Evolutionary conservation across 164 flowering plant genomes (phyloP).

Genomic region (Magnolia officinalis): DNA sequence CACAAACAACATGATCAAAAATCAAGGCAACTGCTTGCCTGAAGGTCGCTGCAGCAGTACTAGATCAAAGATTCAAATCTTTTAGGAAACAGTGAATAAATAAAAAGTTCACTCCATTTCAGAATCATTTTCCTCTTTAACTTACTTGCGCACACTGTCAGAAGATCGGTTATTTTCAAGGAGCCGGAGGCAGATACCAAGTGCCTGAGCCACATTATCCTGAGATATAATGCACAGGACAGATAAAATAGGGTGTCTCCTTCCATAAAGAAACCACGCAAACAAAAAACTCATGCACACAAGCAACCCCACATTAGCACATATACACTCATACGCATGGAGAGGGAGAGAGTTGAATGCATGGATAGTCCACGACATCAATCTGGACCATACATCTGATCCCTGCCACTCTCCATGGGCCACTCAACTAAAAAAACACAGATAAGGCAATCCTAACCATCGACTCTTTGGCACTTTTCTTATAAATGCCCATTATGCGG

Average conservation of each 20-base stretch:
- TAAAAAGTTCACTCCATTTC: neutral
- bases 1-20: constrained; percentile 76
- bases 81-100: neutral
- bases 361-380: too few relatives aligned
- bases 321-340: neutral
- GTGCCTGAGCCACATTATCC: constrained; percentile 87
- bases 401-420: neutral
- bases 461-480: neutral
- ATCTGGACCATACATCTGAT: neutral
- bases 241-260: neutral
- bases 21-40: constrained; percentile 96
- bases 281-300: neutral
- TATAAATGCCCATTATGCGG: neutral
- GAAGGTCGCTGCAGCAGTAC: constrained; percentile 99
- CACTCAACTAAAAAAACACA: neutral
- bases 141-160: constrained; percentile 94
- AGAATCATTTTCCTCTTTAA: constrained; percentile 3
- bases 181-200: constrained; percentile 85
- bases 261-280: neutral
- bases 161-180: constrained; percentile 82
- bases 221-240: constrained; percentile 25
- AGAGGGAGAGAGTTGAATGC: neutral
- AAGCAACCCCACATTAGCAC: neutral
- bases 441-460: too few relatives aligned
- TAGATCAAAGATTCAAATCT: constrained; percentile 27